Base-by-base conservation (phyloP, 371 early-diverging fungal species). In the Mortierella sp. region DNA sequence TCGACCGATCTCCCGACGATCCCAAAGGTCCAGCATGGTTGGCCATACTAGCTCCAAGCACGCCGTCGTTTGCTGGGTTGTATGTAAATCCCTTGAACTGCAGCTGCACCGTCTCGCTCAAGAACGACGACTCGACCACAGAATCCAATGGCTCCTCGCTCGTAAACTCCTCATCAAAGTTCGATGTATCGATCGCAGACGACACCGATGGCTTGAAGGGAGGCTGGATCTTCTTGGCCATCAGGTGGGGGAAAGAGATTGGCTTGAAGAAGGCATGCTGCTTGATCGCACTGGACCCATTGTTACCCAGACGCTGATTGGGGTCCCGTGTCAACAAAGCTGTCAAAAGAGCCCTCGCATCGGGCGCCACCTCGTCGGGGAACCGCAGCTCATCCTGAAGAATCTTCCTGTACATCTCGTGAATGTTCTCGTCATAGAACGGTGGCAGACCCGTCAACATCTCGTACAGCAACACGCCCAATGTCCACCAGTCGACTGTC, bases 401-500 rank as follows among this genome's bases (percentile, higher is more conserved):
- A 76, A 98, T 98, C 89, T 96, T 96, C 75, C 95, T 91, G 89
- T 98, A 98, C 98, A 98, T 98, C 86, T 97, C 97, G 81, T 97
- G 96, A 77, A 95, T 95, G 83, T 98, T 96, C 86, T 98, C 98
- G 88, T 97, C 96, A 82, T 98, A 98, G 89, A 98, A 98, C 1
- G 99, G 98, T 44, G 98, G 98, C 59, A 98, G 91, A 9, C 98
- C 98, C 16, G 96, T 94, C 89, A 98, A 88, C 97, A 99, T 97
- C 87, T 99, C 98, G 89, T 96, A 99, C 37, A 99, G 90, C 61
- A 99, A 90, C 53, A 99, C 97, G 53, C 99, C 99, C 55, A 99
- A 90, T 16, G 98, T 96, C 99, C 99, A 99, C 97, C 99, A 98
- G 89, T 99, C 99, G 8, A 98, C 98, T 3, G 92, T 90, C 86